Percentiles rank a stretch among this genome's conserved stretches.
Evolutionary conservation across 2,329 filamentous ascomycete genomes (phyloP).

Genomic region (Penicillium sp.): DNA sequence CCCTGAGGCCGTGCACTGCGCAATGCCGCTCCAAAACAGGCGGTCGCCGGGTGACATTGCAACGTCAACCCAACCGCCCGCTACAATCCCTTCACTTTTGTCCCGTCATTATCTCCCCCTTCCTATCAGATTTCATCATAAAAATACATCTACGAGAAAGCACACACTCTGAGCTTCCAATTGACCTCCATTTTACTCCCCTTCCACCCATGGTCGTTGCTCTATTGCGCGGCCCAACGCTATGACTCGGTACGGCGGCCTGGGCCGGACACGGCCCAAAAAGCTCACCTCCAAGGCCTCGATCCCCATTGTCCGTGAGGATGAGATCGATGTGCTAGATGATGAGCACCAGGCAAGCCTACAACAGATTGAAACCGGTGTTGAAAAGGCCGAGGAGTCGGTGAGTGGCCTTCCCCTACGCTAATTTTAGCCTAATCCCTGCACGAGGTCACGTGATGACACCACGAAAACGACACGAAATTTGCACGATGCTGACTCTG

Average conservation of each 20-base stretch:
- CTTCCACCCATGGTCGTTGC: conserved; percentile 42
- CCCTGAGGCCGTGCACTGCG: conserved; percentile 39
- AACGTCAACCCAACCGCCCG: conserved; percentile 44
- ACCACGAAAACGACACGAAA: conserved; percentile 31
- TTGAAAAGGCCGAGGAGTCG: conserved; percentile 95
- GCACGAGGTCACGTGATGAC: conserved; percentile 36
- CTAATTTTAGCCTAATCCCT: conserved; percentile 32
- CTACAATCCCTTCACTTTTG: conserved; percentile 14
- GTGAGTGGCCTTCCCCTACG: conserved; percentile 57
- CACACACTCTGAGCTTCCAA: conserved; percentile 56
- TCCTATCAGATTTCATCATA: conserved; percentile 50
- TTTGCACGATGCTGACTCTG: conserved; percentile 27
- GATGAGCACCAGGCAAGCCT: conserved; percentile 75
- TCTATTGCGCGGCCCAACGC: conserved; percentile 36
- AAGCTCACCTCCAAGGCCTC: conserved; percentile 90
- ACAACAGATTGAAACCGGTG: conserved; percentile 85
- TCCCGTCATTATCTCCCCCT: conserved; percentile 37
- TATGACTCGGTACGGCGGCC: conserved; percentile 44
- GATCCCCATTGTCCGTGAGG: conserved; percentile 79
- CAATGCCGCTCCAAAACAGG: conserved; percentile 36
- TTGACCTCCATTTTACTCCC: conserved; percentile 60
- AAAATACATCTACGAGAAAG: conserved; percentile 50
- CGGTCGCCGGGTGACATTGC: conserved; percentile 37
- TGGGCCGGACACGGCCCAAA: conserved; percentile 48
- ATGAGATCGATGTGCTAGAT: conserved; percentile 86